Evolutionary conservation across 2,329 filamentous ascomycete genomes (phyloP), one percentile per base, ranked within the genome.

Genomic region (Colletotrichum tabaci): DNA sequence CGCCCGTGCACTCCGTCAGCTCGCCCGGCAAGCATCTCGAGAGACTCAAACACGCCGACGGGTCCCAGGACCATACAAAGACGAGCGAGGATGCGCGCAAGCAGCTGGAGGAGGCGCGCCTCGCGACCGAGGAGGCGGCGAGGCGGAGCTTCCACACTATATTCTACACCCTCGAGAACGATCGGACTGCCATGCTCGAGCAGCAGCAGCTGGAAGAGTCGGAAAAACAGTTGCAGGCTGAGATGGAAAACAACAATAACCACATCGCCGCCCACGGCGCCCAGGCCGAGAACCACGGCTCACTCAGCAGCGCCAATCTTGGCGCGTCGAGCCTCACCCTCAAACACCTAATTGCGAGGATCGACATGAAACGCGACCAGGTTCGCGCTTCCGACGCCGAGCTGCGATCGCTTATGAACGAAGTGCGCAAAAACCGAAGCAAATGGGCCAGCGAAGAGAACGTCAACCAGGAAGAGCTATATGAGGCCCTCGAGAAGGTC

Each of bases 401-500:
- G 79, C 86, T 99, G 71, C 91, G 96, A 71, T 94, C 93, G 61
- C 85, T 99, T 70, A 98, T 99, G 89, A 98, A 96, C 77, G 96
- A 99, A 82, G 96, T 99, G 21, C 91, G 96, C 74, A 99, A 98
- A 82, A 98, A 98, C 77, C 89, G 96, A 77, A 98, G 96, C 82
- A 99, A 99, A 84, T 99, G 96, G 96, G 96, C 96, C 4, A 98
- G 93, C 80, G 96, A 98, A 82, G 96, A 99, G 77, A 96, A 97
- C 76, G 93, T 99, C 73, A 96, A 96, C 71, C 96, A 99, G 82
- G 96, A 99, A 82, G 96, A 99, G 82, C 87, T 99, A 7, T 99
- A 99, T 80, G 96, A 99, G 84, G 94, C 96, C 13, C 88, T 96
- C 16, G 96, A 99, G 81, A 98, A 98, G 84, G 96, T 99, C 63